phyloP scores from a whole-genome alignment of 768 basidiomycete species.

The Leccinum truebloodii region DNA sequence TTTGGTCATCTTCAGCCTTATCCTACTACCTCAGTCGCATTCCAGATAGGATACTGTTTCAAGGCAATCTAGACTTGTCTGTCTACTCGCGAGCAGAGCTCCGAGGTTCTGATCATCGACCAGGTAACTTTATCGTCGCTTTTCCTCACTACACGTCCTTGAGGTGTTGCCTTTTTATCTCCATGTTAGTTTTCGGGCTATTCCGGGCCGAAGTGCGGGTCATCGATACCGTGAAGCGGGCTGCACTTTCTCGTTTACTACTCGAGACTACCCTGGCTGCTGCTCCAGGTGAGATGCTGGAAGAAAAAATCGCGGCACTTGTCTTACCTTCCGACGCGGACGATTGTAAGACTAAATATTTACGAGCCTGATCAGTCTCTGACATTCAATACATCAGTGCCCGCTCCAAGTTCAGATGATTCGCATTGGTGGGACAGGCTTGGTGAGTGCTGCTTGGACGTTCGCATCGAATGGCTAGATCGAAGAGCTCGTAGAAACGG shows the following conservation, averaged over 20 bases:
- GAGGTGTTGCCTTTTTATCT: neutral
- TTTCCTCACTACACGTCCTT: constrained; percentile 2
- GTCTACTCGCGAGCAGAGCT: constrained; percentile 86
- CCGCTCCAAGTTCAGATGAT: constrained; percentile 82
- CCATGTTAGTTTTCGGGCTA: constrained; percentile 70
- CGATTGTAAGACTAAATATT: constrained; percentile 31
- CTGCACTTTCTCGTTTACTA: constrained; percentile 65
- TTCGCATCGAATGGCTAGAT: neutral
- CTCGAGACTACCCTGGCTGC: constrained; percentile 64
- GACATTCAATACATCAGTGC: constrained; percentile 49
- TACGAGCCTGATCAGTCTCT: constrained; percentile 1
- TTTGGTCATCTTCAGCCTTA: neutral
- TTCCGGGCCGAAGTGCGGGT: constrained; percentile 78
- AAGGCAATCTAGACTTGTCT: constrained; percentile 73
- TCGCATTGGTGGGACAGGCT: constrained; percentile 76
- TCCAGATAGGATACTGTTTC: constrained; percentile 91
- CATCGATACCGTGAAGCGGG: constrained; percentile 76
- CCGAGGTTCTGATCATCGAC: constrained; percentile 92
- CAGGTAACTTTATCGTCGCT: constrained; percentile 50
- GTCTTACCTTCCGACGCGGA: constrained; percentile 44
- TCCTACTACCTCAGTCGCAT: constrained; percentile 6
- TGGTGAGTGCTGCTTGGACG: constrained; percentile 42
- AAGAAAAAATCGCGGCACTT: constrained; percentile 67
- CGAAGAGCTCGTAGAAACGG: constrained; percentile 15
- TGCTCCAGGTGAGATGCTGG: constrained; percentile 64